phyloP scores from a whole-genome alignment of 345 rosid species.

The Cardamine chenopodiifolia region DNA sequence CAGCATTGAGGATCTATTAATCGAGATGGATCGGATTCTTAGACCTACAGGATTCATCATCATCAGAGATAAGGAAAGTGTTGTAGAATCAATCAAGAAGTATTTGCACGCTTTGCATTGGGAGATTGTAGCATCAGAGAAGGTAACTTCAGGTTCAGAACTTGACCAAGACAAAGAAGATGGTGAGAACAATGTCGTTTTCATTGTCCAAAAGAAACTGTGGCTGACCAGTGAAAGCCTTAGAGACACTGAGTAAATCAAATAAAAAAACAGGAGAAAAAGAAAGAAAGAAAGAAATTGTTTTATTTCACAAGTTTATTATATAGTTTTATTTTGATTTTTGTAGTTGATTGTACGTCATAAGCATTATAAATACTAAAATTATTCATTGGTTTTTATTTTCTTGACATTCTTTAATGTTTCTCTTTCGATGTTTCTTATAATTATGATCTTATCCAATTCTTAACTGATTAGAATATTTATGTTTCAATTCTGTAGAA shows the following conservation, averaged over 20 bases:
- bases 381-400: slow-evolving; percentile 14
- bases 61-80: slow-evolving; percentile 66
- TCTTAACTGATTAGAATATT: not conserved
- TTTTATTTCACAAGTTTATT: slow-evolving; percentile 28
- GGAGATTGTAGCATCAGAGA: slow-evolving; percentile 64
- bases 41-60: slow-evolving; percentile 84
- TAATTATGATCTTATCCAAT: slow-evolving; percentile 4
- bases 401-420: slow-evolving; percentile 17
- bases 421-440: not conserved
- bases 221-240: slow-evolving; percentile 86
- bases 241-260: slow-evolving; percentile 56
- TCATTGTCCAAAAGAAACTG: slow-evolving; percentile 73
- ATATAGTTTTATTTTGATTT: slow-evolving; percentile 30
- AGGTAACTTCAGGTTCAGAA: slow-evolving; percentile 39
- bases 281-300: slow-evolving; percentile 18
- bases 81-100: slow-evolving; percentile 68
- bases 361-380: slow-evolving; percentile 19
- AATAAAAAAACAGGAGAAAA: slow-evolving; percentile 1
- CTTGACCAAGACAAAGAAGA: slow-evolving; percentile 62
- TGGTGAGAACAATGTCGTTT: slow-evolving; percentile 45
- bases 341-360: slow-evolving; percentile 35
- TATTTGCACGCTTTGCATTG: slow-evolving; percentile 75
- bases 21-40: slow-evolving; percentile 94
- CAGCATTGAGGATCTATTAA: slow-evolving; percentile 72
- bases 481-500: not conserved